Percentiles rank a stretch among this genome's conserved stretches.
phyloP scores from a whole-genome alignment of 257 asterid genomes.

The Jacaranda copaia region DNA sequence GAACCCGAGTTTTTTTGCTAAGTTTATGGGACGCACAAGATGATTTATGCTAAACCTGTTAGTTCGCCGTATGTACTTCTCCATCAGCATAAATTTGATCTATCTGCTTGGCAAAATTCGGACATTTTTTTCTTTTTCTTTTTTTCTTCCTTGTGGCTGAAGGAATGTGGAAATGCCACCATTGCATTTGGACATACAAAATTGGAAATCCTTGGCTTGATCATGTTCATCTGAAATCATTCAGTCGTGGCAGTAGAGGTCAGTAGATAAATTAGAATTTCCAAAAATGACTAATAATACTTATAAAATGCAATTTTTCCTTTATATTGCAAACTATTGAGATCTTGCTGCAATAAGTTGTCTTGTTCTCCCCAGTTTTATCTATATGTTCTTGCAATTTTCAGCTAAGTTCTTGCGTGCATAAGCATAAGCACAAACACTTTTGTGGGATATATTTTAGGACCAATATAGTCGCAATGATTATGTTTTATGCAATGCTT shows the following conservation, averaged over 20 bases:
- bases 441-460: background rate
- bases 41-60: no score
- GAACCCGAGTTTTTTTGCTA: no score
- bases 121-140: no score
- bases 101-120: no score
- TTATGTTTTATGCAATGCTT: background rate
- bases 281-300: background rate
- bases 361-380: background rate
- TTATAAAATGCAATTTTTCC: background rate
- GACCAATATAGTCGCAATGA: background rate
- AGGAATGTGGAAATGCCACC: slow-evolving; percentile 67
- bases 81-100: no score
- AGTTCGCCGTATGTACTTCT: no score
- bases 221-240: slow-evolving; percentile 44
- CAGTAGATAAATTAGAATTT: slow-evolving; percentile 32
- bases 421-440: background rate
- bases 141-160: slow-evolving; percentile 30
- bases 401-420: background rate
- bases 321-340: background rate
- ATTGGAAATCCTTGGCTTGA: slow-evolving; percentile 42
- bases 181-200: slow-evolving; percentile 59
- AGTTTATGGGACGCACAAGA: no score
- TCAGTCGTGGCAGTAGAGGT: slow-evolving; percentile 46
- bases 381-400: background rate
- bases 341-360: background rate